A percentile compares a stretch with the other conserved stretches of the same genome.
Conservation (phyloP, 2,329 filamentous ascomycete species). For the Trichoderma gracile region DNA sequence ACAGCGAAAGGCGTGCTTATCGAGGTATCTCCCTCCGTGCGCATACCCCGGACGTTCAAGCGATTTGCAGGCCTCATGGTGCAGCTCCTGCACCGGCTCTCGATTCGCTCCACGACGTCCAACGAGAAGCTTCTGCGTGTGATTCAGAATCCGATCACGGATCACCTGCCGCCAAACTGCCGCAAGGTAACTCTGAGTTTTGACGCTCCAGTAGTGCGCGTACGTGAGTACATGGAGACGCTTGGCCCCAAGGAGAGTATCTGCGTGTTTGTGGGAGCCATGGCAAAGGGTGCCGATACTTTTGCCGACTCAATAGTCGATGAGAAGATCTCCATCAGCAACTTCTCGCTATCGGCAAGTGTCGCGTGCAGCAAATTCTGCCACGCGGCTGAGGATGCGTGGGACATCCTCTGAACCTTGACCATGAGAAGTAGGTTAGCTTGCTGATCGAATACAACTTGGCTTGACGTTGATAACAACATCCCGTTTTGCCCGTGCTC, state of each 20-base stretch:
- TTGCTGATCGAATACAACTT: constrained; percentile 31
- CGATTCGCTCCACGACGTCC: constrained; percentile 93
- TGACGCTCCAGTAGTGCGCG: constrained; percentile 82
- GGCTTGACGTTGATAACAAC: constrained; percentile 68
- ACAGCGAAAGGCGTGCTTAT: constrained; percentile 97
- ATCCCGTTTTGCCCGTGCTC: constrained; percentile 51
- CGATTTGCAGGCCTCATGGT: constrained; percentile 99
- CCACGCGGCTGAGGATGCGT: constrained; percentile 94
- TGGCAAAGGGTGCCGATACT: constrained; percentile 95
- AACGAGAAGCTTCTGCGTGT: constrained; percentile 97
- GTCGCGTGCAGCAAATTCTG: constrained; percentile 99
- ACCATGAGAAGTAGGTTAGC: constrained; percentile 20
- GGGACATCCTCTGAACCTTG: constrained; percentile 78
- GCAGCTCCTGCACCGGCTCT: constrained; percentile 90
- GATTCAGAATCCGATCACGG: constrained; percentile 96
- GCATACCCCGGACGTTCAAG: constrained; percentile 98
- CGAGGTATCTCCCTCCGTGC: constrained; percentile 95
- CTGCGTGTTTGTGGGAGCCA: constrained; percentile 95
- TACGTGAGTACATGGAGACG: constrained; percentile 82
- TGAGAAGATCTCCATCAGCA: constrained; percentile 97
- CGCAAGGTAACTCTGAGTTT: constrained; percentile 97
- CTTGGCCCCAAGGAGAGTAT: constrained; percentile 85
- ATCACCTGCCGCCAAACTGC: constrained; percentile 95
- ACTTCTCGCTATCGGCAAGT: constrained; percentile 94
- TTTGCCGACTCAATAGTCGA: constrained; percentile 95